Conservation (phyloP, 805 yeast genomes). For the Groenewaldozyma tartarivorans region DNA sequence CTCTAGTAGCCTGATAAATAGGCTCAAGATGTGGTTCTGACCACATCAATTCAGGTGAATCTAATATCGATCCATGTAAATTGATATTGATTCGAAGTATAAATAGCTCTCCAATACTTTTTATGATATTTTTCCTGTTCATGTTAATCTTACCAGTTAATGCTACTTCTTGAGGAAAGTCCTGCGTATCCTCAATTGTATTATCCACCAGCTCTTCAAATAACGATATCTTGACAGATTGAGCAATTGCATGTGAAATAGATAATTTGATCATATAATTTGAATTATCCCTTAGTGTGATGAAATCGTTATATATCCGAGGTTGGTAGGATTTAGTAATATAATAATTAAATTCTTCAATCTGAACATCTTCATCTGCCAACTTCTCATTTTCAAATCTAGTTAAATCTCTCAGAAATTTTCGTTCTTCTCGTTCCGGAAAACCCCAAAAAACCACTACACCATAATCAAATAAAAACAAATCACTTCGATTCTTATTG, state of each 20-base stretch:
- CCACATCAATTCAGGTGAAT: conserved; percentile 98
- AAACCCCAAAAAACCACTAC: conserved; percentile 98
- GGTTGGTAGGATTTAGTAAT: conserved; percentile 93
- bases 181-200: conserved; percentile 95
- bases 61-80: conserved; percentile 55
- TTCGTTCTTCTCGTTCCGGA: conserved; percentile 68
- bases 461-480: conserved; percentile 90
- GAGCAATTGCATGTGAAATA: conserved; percentile 92
- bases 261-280: conserved; percentile 89
- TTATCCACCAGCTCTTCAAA: conserved; percentile 95
- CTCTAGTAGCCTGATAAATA: conserved; percentile 92
- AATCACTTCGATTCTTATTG: conserved; percentile 55
- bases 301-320: conserved; percentile 90
- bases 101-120: conserved; percentile 90
- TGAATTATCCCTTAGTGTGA: conserved; percentile 78
- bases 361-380: conserved; percentile 83
- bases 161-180: conserved; percentile 93
- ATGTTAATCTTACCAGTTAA: conserved; percentile 89
- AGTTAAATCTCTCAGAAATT: conserved; percentile 77
- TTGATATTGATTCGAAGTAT: conserved; percentile 47
- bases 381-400: conserved; percentile 83
- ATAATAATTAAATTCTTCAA: conserved; percentile 92
- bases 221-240: conserved; percentile 86
- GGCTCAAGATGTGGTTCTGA: conserved; percentile 97
- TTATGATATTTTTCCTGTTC: conserved; percentile 93